Evolutionary conservation across 352 stramenopile genomes (phyloP), one percentile per base, ranked within the genome.

Genomic region (Stephanocyclus meneghinianus): DNA sequence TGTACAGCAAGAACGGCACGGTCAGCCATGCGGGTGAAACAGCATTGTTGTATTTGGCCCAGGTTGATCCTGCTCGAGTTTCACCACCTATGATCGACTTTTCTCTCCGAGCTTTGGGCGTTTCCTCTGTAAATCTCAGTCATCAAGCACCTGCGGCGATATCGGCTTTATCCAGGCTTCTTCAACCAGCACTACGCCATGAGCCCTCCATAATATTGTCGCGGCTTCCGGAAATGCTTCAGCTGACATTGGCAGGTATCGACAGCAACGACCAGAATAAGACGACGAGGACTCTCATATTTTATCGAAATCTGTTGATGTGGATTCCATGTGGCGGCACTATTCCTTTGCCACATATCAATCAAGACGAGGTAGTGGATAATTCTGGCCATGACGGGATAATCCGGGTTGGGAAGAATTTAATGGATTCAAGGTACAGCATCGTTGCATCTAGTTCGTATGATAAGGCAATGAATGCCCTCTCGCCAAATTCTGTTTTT

Each of bases 261-360:
- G 90, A 95, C 67, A 86, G 88, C 48, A 94, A 92, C 57, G 90
- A 95, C 77, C 85, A 92, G 73, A 92, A 92, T 71, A 95, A 95
- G 69, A 92, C 80, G 5, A 84, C 91, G 63, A 67, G 83, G 18
- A 94, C 89, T 11, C 79, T 95, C 9, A 90, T 92, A 61, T 85
- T 95, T 68, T 94, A 94, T 78, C 60, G 85, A 30, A 91, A 80
- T 63, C 69, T 95, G n/a, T 78, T 88, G 30, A 90, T 88, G 40
- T 94, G 90, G 90, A 68, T 95, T 63, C 89, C 90, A n/a, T 77
- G 92, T 18, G 87, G 85, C 47, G 80, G 76, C 9, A 51, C 9
- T 29, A 64, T 78, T 55, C 60, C 16, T 40, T 63, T 71, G 26
- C 51, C 56, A 45, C 13, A 45, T 61, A 40, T 62, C 29, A 16